A percentile compares a stretch with the other conserved stretches of the same genome.
These are phyloP conservation scores for Septoria linicola DNA, from an alignment of 2,329 filamentous ascomycete genomes.

Conservation along the genomic window DNA sequence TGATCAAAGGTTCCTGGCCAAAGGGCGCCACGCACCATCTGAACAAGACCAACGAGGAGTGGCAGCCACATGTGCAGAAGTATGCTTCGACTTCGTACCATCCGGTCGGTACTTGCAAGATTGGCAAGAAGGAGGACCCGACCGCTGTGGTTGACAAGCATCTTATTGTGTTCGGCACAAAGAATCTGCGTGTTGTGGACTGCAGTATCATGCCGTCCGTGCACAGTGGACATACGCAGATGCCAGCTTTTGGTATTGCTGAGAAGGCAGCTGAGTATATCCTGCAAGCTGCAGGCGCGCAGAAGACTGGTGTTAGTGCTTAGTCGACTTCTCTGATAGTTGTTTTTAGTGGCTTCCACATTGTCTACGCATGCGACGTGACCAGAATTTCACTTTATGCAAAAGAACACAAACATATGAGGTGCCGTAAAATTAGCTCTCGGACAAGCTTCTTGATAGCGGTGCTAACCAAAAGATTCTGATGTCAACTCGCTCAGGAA, in stretches of 20 bases:
- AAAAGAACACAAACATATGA: too few relatives aligned
- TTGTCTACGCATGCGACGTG: too few relatives aligned
- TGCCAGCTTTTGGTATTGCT: slow-evolving; percentile 59
- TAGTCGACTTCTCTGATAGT: too few relatives aligned
- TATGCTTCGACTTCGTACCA: slow-evolving; percentile 53
- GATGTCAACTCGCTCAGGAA: too few relatives aligned
- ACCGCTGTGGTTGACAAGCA: slow-evolving; percentile 55
- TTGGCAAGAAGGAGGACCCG: slow-evolving; percentile 51
- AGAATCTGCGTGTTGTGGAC: slow-evolving; percentile 55
- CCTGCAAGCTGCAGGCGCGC: slow-evolving; percentile 8
- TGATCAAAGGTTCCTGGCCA: slow-evolving; percentile 63
- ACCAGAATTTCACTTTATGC: too few relatives aligned
- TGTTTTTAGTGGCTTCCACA: too few relatives aligned
- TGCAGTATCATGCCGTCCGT: slow-evolving; percentile 54
- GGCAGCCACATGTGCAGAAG: slow-evolving; percentile 57
- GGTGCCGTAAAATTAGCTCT: too few relatives aligned
- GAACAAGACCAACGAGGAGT: slow-evolving; percentile 56
- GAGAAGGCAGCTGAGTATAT: slow-evolving; percentile 47
- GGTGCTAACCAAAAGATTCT: too few relatives aligned
- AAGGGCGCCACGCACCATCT: slow-evolving; percentile 51
- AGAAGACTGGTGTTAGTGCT: neutral
- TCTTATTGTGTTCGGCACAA: slow-evolving; percentile 54
- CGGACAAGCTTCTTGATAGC: too few relatives aligned
- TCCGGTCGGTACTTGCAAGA: slow-evolving; percentile 57
- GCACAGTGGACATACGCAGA: slow-evolving; percentile 55